Evolutionary conservation across 768 basidiomycete genomes (phyloP).

Genomic region (Collybia sp.): DNA sequence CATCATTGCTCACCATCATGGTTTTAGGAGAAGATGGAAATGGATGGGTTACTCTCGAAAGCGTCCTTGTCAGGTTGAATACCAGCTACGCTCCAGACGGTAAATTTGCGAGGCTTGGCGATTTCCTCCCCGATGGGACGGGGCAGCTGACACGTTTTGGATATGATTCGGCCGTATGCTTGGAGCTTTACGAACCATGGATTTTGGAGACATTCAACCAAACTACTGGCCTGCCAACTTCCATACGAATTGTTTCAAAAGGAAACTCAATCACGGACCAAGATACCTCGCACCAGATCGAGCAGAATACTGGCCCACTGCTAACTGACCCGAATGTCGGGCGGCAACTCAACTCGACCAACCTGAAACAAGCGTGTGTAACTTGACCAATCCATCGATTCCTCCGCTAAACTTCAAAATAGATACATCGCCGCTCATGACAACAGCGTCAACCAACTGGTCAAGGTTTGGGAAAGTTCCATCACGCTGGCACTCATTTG

Average conservation of each 20-base stretch:
- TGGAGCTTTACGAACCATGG: conserved; percentile 37
- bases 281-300: conserved; percentile 9
- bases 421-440: conserved; percentile 27
- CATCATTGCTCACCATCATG: background rate
- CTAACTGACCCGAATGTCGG: conserved; percentile 14
- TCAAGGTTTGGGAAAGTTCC: conserved; percentile 20
- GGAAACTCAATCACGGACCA: conserved; percentile 18
- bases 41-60: conserved; percentile 29
- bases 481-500: background rate
- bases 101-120: conserved; percentile 17
- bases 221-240: conserved; percentile 23
- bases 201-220: conserved; percentile 32
- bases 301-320: conserved; percentile 14
- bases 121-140: conserved; percentile 14
- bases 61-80: conserved; percentile 30
- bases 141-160: conserved; percentile 29
- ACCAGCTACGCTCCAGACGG: conserved; percentile 27
- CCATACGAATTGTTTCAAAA: conserved; percentile 25
- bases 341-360: conserved; percentile 23
- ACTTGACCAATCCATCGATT: background rate
- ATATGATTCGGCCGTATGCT: conserved; percentile 33
- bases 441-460: conserved; percentile 31
- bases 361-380: conserved; percentile 17
- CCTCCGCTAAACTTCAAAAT: background rate
- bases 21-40: conserved; percentile 20